A percentile compares a stretch with the other conserved stretches of the same genome.
Evolutionary conservation across 441 rosid species (phyloP).

Genomic region (Mallotus japonicus): DNA sequence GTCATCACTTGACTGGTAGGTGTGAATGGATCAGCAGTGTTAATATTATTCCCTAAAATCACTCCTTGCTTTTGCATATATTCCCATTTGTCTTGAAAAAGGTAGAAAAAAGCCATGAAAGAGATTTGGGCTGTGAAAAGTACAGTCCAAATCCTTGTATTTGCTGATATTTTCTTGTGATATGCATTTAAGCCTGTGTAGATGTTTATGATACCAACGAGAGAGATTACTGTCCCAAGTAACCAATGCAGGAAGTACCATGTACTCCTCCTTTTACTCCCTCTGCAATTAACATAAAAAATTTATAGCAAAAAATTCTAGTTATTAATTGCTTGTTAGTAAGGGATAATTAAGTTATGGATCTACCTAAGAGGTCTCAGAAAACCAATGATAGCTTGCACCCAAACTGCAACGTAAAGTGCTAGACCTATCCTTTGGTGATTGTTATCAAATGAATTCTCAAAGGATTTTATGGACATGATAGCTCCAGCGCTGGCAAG

Average conservation of each 20-base stretch:
- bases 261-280: slow-evolving; percentile 54
- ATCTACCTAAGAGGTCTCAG: slow-evolving; percentile 66
- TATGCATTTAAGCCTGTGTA: slow-evolving; percentile 78
- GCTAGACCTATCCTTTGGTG: slow-evolving; percentile 82
- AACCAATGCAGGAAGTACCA: slow-evolving; percentile 88
- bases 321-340: too few species aligned
- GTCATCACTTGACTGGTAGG: slow-evolving; percentile 23
- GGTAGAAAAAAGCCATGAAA: slow-evolving; percentile 62
- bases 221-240: slow-evolving; percentile 56
- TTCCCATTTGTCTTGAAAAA: slow-evolving; percentile 83
- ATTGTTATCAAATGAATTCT: slow-evolving; percentile 72
- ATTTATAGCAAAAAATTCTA: too few species aligned
- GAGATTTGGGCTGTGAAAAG: slow-evolving; percentile 71
- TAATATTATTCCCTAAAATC: slow-evolving; percentile 16
- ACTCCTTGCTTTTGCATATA: slow-evolving; percentile 58
- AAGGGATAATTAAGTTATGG: neutral
- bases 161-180: slow-evolving; percentile 48
- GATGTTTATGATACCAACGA: slow-evolving; percentile 69
- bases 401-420: slow-evolving; percentile 72
- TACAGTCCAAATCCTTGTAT: slow-evolving; percentile 53
- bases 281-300: slow-evolving; percentile 36
- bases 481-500: slow-evolving; percentile 78
- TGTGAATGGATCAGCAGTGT: slow-evolving; percentile 13
- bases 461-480: slow-evolving; percentile 65
- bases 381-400: slow-evolving; percentile 69